Evolutionary conservation across 2,329 filamentous ascomycete genomes (phyloP).

Genomic region (Alternaria brassicae): DNA sequence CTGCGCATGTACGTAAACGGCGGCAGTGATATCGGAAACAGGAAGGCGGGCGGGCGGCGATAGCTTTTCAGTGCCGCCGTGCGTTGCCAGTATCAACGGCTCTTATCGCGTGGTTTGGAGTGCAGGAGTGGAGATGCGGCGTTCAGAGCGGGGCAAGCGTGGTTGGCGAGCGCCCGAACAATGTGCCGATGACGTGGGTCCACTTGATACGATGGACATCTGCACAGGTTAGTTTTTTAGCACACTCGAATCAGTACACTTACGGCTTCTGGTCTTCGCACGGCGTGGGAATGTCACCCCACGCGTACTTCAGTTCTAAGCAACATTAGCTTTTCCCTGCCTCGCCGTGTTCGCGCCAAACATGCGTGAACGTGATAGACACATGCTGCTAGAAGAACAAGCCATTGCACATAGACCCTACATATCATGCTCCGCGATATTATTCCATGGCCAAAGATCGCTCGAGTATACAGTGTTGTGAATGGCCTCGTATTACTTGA

Average conservation of each 20-base stretch:
- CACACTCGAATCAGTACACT: background rate
- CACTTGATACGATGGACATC: background rate
- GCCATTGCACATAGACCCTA: background rate
- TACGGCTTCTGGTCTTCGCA: background rate
- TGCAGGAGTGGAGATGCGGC: constrained; percentile 4
- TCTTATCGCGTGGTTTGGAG: constrained; percentile 11
- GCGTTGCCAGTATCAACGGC: background rate
- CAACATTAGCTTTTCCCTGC: background rate
- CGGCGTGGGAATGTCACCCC: background rate
- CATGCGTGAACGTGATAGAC: background rate
- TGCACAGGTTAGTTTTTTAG: background rate
- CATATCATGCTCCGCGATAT: background rate
- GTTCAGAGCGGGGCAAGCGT: constrained; percentile 1
- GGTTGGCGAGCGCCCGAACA: background rate
- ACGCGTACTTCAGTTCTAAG: background rate
- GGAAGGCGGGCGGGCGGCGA: background rate
- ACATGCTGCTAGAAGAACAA: background rate
- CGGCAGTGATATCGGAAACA: background rate
- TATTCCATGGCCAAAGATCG: background rate
- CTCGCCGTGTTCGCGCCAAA: background rate
- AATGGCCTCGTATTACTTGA: no score
- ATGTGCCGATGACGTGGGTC: background rate
- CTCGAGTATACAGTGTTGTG: no score
- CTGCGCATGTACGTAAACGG: constrained; percentile 5
- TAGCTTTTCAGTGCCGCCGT: background rate